Base-by-base conservation (phyloP, 495 filamentous ascomycete species). In the Aspergillus nidulans region DNA sequence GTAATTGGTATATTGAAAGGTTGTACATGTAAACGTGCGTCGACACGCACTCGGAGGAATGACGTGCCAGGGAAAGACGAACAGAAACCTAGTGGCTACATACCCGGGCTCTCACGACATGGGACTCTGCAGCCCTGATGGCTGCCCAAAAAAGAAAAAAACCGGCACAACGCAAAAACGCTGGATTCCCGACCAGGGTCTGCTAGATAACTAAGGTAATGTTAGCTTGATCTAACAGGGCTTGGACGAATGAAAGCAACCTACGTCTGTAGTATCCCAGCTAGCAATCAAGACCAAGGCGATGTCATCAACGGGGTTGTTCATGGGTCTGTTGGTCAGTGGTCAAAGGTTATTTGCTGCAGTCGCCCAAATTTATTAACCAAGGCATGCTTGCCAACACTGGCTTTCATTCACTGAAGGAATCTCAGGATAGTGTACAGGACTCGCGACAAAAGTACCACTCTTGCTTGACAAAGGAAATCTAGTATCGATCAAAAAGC, bases 111-210 rank as follows among this genome's bases (percentile, higher is more conserved):
- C 55, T 58, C 61, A 62, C 60, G 25, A 42, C 58, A 58, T 42
- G 10, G 58, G 53, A 62, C 57, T 63, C 56, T 59, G 58, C 60
- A 61, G 56, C 49, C 53, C 57, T 42, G 41, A 58, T 66, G 56
- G 63, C 58, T 66, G 63, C 63, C 63, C 63, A 63, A 66, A 60
- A 50, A 55, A 53, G 55, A 53, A 61, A 53, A 61, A 54, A 48
- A 57, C 44, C 52, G 58, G 30, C 30, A 12, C 30, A 34, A 34
- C 59, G 62, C 59, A 57, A 51, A 52, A 49, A 56, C 57, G 48
- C 36, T 40, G 34, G 62, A 59, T 55, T 53, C 52, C 57, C 25
- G 58, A 61, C 62, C 46, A 44, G 53, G 62, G 52, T 60, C 62
- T 52, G 56, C 53, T 25, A 55, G 59, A 62, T 62, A 60, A 55